phyloP scores from a whole-genome alignment of 345 rosid genomes.

The Erodium maritimum region DNA sequence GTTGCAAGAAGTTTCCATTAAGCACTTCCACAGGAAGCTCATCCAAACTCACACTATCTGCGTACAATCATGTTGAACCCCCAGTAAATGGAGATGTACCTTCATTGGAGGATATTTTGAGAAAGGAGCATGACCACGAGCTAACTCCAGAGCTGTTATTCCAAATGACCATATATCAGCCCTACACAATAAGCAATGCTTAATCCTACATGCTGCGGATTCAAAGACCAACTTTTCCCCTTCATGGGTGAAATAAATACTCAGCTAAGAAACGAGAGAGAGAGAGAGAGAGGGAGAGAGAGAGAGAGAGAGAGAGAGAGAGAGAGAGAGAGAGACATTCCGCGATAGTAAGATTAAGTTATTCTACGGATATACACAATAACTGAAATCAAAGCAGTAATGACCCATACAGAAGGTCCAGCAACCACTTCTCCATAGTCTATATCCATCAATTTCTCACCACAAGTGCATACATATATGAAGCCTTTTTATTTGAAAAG shows the following conservation, averaged over 20 bases:
- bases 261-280: background rate
- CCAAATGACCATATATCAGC: constrained; percentile 99
- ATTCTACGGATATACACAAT: no score
- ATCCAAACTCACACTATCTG: background rate
- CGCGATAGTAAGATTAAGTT: background rate
- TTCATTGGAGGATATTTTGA: constrained; percentile 99
- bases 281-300: background rate
- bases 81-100: constrained; percentile 26
- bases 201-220: background rate
- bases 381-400: background rate
- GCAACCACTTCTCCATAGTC: background rate
- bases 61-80: background rate
- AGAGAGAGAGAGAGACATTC: background rate
- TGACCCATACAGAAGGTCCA: background rate
- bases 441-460: background rate
- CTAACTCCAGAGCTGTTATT: constrained; percentile 93
- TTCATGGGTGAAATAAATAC: background rate
- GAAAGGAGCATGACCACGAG: constrained; percentile 99
- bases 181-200: constrained; percentile 31
- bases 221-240: background rate
- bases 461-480: background rate
- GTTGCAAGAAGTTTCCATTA: background rate
- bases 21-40: background rate
- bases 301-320: background rate
- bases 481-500: background rate